Base-by-base conservation (phyloP, 1,284 basidiomycete genomes). In the Boletus sp. region DNA sequence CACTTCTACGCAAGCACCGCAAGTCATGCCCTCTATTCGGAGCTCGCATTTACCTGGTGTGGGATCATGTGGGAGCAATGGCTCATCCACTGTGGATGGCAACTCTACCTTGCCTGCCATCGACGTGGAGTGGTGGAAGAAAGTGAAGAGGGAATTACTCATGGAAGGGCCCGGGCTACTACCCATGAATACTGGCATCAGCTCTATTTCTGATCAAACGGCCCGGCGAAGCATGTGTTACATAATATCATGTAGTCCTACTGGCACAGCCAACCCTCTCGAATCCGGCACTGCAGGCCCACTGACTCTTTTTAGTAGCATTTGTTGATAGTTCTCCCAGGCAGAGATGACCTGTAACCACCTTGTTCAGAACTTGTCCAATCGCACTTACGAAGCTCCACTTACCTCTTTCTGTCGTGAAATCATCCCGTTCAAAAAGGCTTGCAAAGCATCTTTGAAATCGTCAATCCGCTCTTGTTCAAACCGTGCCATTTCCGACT, bases 381-480 rank as follows among this genome's bases (percentile, higher is more conserved):
- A 4, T 44, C 18, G 51, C 15, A 37, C 12, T 51, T 11, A 16
- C 33, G 39, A 42, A 15, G 33, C 36, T 53, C n/a, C 22, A 70
- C 82, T 48, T 44, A 91, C 88, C 80, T 94, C 86, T 72, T 88
- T 89, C 76, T 96, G 94, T 51, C 89, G 77, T 29, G 79, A 72
- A 51, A 94, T 88, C 87, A 95, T 90, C 12, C 90, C 90, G 51
- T 90, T 88, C 58, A 96, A 74, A 74, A 92, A 94, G 2, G 79
- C 79, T 66, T 90, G 89, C 57, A 96, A 73, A 2, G 86, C 81
- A 36, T 80, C 77, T 70, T 92, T 94, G 72, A 96, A 93, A 68
- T 96, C 94, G 48, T 92, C 87, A 33, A 98, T 85, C 46, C 95
- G 85, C 74, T 98, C 96, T 67, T 88, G 83, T 75, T 99, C 96